Evolutionary conservation across 1,284 basidiomycete genomes (phyloP), one percentile per base, ranked within the genome.

Genomic region (Testicularia cyperi): DNA sequence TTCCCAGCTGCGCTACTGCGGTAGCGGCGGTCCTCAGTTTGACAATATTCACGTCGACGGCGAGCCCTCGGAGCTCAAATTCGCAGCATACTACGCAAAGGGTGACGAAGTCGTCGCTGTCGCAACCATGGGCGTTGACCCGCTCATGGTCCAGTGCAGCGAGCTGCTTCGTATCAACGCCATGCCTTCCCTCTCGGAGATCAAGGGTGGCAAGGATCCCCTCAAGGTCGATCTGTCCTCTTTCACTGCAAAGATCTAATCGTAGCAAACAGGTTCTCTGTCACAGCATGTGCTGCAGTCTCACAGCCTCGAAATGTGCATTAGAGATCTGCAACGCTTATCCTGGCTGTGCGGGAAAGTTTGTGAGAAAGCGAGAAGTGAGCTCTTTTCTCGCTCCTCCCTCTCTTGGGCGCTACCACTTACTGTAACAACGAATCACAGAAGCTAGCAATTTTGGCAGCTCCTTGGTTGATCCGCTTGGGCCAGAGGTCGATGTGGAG

Each of bases 111-210:
- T 94, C 39, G 83, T 88, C 16, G 90, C 91, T 3, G 87, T 92
- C 16, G 85, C 88, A 1, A 86, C 85, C 81, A 89, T 90, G 87
- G 85, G 87, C 77, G 83, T 83, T 46, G 88, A 90, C 69, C 88
- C 90, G 0, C 81, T 90, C 28, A 88, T 92, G 43, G 82, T 83
- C 60, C 88, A 90, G 78, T 83, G 84, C 4, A 85, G 87, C 14
- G 90, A 94, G 78, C 80, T 96, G 38, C 78, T 95, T 66, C 81
- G 87, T 35, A 78, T 89, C 33, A 85, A 84, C 13, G 80, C 87
- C 57, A 92, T 95, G 88, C 90, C 90, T 4, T 81, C 84, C 13
- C 81, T 86, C 3, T 81, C 84, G 13, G 88, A 91, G 71, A 79
- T 96, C 68, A 85, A 81, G 77, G 68, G 60, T 16, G 82, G 82